Evolutionary conservation across 345 rosid species (phyloP).

Genomic region (Aquilaria yunnanensis): DNA sequence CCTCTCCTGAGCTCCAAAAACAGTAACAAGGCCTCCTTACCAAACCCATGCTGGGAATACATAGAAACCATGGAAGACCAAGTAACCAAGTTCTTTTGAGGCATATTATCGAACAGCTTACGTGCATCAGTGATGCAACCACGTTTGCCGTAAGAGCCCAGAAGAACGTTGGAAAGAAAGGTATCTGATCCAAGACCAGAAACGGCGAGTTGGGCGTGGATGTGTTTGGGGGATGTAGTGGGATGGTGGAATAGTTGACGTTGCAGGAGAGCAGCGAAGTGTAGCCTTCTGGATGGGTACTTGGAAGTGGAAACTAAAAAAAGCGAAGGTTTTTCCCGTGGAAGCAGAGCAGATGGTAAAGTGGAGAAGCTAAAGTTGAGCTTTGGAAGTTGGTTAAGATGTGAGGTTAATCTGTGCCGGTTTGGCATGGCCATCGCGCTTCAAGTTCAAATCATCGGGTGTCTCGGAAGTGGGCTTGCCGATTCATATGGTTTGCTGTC

Average conservation of each 20-base stretch:
- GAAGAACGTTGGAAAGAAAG: constrained; percentile 39
- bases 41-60: constrained; percentile 37
- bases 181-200: constrained; percentile 36
- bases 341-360: constrained; percentile 8
- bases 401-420: not conserved
- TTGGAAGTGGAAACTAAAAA: constrained; percentile 14
- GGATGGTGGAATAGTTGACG: constrained; percentile 18
- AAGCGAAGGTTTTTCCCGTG: constrained; percentile 14
- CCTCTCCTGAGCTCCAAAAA: constrained; percentile 42
- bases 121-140: constrained; percentile 27
- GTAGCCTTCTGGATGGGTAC: constrained; percentile 21
- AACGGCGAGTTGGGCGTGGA: constrained; percentile 41
- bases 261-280: constrained; percentile 38
- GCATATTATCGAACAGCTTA: constrained; percentile 49
- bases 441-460: too few species aligned
- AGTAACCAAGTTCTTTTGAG: constrained; percentile 50
- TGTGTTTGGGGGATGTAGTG: constrained; percentile 20
- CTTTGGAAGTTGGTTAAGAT: not conserved
- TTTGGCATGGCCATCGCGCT: constrained; percentile 4
- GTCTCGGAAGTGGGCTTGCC: too few species aligned
- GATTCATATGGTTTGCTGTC: too few species aligned
- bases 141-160: constrained; percentile 22
- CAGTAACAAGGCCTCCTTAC: constrained; percentile 32
- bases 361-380: constrained; percentile 13
- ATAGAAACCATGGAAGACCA: constrained; percentile 78